Conservation (phyloP, 192 early-diverging fungal genomes). For the Umbelopsis ramanniana region DNA sequence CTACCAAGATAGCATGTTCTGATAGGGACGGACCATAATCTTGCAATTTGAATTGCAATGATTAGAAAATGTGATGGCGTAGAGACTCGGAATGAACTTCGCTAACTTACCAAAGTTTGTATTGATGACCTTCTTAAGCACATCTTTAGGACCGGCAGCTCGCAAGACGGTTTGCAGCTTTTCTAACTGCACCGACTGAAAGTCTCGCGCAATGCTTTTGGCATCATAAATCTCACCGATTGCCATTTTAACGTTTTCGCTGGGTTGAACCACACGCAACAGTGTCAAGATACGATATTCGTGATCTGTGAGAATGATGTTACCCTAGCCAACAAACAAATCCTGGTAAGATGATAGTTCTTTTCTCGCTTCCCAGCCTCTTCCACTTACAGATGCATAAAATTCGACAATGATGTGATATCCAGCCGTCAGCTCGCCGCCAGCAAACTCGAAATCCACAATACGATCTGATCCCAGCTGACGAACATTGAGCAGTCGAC, state of each 20-base stretch:
- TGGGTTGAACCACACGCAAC: constrained; percentile 85
- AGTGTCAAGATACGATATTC: constrained; percentile 84
- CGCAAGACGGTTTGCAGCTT: constrained; percentile 57
- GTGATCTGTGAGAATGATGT: constrained; percentile 93
- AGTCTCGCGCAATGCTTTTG: constrained; percentile 53
- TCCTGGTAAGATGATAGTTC: neutral
- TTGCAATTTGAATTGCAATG: too few species aligned
- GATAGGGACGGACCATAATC: constrained; percentile 88
- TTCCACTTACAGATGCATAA: constrained; percentile 66
- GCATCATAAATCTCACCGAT: constrained; percentile 86
- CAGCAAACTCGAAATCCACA: constrained; percentile 92
- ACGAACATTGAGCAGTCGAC: constrained; percentile 73
- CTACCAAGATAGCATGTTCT: constrained; percentile 78
- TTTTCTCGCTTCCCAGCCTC: neutral
- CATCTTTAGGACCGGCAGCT: constrained; percentile 65
- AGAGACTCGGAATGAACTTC: neutral
- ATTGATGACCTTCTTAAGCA: constrained; percentile 70
- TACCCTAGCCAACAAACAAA: constrained; percentile 65
- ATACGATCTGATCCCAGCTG: constrained; percentile 93
- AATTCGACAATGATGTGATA: constrained; percentile 82
- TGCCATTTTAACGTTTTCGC: constrained; percentile 74
- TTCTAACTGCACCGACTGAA: constrained; percentile 56
- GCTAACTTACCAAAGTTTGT: constrained; percentile 50
- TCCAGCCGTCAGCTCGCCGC: constrained; percentile 50
- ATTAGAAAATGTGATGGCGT: constrained; percentile 23